Base-by-base conservation (phyloP, 2,329 filamentous ascomycete genomes). In the Botrytis galanthina region DNA sequence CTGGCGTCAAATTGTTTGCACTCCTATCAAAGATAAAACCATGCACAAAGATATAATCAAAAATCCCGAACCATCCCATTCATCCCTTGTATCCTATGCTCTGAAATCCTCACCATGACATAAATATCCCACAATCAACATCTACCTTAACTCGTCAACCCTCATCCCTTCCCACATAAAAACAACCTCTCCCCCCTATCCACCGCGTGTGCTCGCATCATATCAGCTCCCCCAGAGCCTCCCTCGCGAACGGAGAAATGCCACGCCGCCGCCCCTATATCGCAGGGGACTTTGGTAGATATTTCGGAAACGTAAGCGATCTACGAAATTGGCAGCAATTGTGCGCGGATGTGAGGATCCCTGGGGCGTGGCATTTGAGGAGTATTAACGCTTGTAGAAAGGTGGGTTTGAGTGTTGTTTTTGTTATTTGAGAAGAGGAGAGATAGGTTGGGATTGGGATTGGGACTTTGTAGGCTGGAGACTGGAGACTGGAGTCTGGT, bases 321-420 rank as follows among this genome's bases (percentile, higher is more conserved):
- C 59, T 71, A 14, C 44, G 14, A 29, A 71, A 71, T 54, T 71
- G 70, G 70, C 70, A 71, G 60, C 22, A 32, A n/a, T 54, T 71
- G 18, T 71, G 70, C 37, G 20, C 9, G 18, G 42, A 71, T 71
- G 70, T 71, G 29, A 10, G 18, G 14, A 54, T 64, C 32, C 16
- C 29, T 8, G 20, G 20, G 5, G 62, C 42, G 42, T 3, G 39
- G 9, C 4, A n/a, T 22, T n/a, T 37, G 20, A 14, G 1, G 3
- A 71, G 70, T 42, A 71, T 51, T 26, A 54, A 4, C 18, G 46
- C 42, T 6, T 71, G 70, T 42, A 37, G 12, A n/a, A 22, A 64
- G 44, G 70, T 71, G 35, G 12, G 70, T 71, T 26, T 20, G 51
- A 12, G 10, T 37, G 4, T 14, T 20, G 35, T 9, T 46, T 1